Evolutionary conservation across 306 rosid genomes (phyloP), one percentile per base, ranked within the genome.

Genomic region (Psophocarpus tetragonolobus): DNA sequence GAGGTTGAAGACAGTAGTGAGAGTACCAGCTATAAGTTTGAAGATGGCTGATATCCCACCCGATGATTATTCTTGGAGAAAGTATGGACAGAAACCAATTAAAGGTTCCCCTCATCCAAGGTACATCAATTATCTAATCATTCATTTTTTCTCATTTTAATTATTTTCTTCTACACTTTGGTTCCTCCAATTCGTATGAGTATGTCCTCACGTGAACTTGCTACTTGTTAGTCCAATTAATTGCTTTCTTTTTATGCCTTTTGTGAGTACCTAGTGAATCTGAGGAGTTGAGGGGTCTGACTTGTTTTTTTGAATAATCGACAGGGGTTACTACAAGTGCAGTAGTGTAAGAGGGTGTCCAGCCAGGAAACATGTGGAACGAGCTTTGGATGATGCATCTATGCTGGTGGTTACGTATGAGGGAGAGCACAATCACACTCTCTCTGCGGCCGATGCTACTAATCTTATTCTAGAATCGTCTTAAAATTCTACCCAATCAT

Each of bases 281-380:
- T 15, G 13, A 45, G 15, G 17, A 68, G 29, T 56, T 56, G 69
- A 20, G 4, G 47, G 62, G 6, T 60, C 42, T 73, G 36, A 48
- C 13, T 79, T 61, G 26, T 20, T 70, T 5, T 39, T 24, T 23
- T 20, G 62, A 65, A 68, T 18, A 8, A 30, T 17, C 48, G n/a
- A 77, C 87, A 94, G 98, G 85, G 97, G 98, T 0, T 94, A 94
- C 83, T 94, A 94, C 85, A 94, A 94, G 97, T 94, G 98, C 81
- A 94, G 98, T 80, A 94, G 97, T 21, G 95, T 94, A 0, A 84
- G 98, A 84, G 98, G 98, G 0, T 94, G 98, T 72, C 98, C 98
- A 45, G 98, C 98, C 14, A 74, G 98, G 8, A 94, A 94, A 47
- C 98, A 94, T 47, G 98, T 94, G 58, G 98, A 94, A 71, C 64